Percentiles rank a stretch among this genome's conserved stretches.
These are phyloP conservation scores for Cunninghamia lanceolata DNA, from an alignment of 75 land plant genomes.

Conservation along the genomic window DNA sequence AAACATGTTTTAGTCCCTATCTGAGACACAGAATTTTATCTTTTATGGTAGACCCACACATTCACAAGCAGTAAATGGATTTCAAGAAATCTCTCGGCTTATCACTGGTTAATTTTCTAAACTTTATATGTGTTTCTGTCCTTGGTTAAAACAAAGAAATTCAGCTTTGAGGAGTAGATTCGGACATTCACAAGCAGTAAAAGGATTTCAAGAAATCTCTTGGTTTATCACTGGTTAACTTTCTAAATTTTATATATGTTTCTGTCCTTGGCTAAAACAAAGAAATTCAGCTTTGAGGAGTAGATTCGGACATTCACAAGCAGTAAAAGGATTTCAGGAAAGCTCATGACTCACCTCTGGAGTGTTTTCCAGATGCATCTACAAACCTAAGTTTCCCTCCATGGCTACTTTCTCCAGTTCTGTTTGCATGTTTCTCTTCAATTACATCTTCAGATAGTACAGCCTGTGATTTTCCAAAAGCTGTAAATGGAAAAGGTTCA, in stretches of 20 bases:
- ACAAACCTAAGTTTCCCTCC: slow-evolving; percentile 25
- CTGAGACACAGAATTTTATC: background rate
- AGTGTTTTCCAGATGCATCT: slow-evolving; percentile 30
- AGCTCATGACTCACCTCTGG: slow-evolving; percentile 9
- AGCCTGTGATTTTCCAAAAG: slow-evolving; percentile 55
- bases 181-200: background rate
- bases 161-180: slow-evolving; percentile 12
- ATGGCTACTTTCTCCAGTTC: slow-evolving; percentile 17
- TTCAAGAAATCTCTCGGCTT: background rate
- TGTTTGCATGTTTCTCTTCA: slow-evolving; percentile 20
- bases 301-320: background rate
- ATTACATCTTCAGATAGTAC: slow-evolving; percentile 46
- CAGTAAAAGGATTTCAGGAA: background rate
- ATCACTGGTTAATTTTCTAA: slow-evolving; percentile 6
- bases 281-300: background rate
- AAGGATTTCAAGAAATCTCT: background rate
- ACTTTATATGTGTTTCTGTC: background rate
- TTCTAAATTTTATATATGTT: background rate
- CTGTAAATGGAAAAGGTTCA: slow-evolving; percentile 25
- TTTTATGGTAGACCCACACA: background rate
- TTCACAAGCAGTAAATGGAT: background rate
- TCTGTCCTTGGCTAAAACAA: slow-evolving; percentile 17
- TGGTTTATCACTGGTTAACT: background rate
- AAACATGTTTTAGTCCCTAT: slow-evolving; percentile 3
- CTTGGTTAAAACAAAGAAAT: slow-evolving; percentile 14